Base-by-base conservation (phyloP, 192 early-diverging fungal genomes). In the Mortierella alpina region DNA sequence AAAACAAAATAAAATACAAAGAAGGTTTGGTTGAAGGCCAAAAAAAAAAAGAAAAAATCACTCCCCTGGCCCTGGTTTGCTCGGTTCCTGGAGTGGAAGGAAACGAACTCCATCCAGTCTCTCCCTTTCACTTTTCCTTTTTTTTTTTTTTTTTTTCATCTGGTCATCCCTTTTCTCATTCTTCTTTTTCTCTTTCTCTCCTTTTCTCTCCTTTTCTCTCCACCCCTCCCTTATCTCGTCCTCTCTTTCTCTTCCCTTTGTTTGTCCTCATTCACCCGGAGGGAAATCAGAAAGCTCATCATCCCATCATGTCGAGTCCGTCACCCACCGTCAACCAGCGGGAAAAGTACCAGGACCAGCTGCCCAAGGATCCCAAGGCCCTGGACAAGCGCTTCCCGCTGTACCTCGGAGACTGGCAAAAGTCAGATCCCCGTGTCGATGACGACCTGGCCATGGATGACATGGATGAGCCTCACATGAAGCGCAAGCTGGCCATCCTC, bases 401-500 rank as follows among this genome's bases (percentile, higher is more conserved):
- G 49, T 95, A 95, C 73, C 84, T 94, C 7, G 95, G 95, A 49
- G 89, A 91, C 68, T 95, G 95, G 95, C 86, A 90, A 68, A 91
- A 92, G 55, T 95, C 95, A 8, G 88, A 95, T 40, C 93, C 95
- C 2, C 77, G 86, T 14, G 66, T 86, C 12, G 90, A 95, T 72
- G 88, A 92, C 74, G 90, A 91, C 65, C 87, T 94, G 69, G 92
- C 94, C 57, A 89, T 86, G 71, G 95, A 96, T 84, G 89, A 95
- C 84, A 86, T 93, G 84, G 97, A 98, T 84, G 97, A 98, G 85
- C 97, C 97, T 42, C 97, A 98, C 83, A 86, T 91, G 83, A 95
- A 94, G 84, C 92, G 97, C 70, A 94, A 95, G 86, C 83, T 92
- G 49, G 91, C 92, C 70, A 98, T 98, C 73, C 87, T 98, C 48